Conservation (phyloP, 352 stramenopile species). For the Phytophthora pisi region DNA sequence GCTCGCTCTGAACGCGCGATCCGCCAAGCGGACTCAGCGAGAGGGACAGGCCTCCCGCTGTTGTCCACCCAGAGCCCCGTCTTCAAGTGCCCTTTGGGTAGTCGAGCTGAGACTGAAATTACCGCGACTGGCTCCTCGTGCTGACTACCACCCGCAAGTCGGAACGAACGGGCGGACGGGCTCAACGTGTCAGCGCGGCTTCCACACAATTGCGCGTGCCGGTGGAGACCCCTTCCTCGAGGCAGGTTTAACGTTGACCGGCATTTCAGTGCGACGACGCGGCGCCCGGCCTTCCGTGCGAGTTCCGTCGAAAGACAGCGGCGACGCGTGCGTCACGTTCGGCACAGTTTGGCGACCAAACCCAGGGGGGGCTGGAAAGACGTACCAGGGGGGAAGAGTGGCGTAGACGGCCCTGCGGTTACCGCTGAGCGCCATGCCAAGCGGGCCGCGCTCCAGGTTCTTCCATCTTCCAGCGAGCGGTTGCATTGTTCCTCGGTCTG, state of each 20-base stretch:
- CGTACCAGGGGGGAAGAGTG: constrained; percentile 30
- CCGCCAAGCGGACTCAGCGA: constrained; percentile 4
- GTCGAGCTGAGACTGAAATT: constrained; percentile 22
- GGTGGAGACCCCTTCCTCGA: constrained; percentile 18
- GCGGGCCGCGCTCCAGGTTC: constrained; percentile 18
- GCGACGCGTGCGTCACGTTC: constrained; percentile 34
- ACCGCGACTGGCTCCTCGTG: constrained; percentile 13
- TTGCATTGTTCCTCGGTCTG: constrained; percentile 15
- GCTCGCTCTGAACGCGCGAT: constrained; percentile 7
- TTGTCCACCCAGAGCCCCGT: constrained; percentile 16
- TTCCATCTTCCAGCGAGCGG: constrained; percentile 12
- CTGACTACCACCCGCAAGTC: constrained; percentile 6
- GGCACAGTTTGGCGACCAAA: constrained; percentile 40
- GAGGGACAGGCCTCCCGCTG: constrained; percentile 19
- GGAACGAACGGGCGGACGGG: not conserved
- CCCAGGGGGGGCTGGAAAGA: constrained; percentile 32
- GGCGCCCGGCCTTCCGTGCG: constrained; percentile 23
- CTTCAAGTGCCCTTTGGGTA: constrained; percentile 35
- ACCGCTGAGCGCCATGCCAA: constrained; percentile 4
- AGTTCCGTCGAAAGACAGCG: constrained; percentile 37
- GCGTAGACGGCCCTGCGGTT: constrained; percentile 19
- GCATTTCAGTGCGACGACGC: constrained; percentile 34
- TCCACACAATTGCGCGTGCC: constrained; percentile 10
- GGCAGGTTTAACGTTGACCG: constrained; percentile 11
- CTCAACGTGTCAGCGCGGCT: constrained; percentile 17